Base-by-base conservation (phyloP, 2,329 filamentous ascomycete genomes). In the Pyricularia sp. region DNA sequence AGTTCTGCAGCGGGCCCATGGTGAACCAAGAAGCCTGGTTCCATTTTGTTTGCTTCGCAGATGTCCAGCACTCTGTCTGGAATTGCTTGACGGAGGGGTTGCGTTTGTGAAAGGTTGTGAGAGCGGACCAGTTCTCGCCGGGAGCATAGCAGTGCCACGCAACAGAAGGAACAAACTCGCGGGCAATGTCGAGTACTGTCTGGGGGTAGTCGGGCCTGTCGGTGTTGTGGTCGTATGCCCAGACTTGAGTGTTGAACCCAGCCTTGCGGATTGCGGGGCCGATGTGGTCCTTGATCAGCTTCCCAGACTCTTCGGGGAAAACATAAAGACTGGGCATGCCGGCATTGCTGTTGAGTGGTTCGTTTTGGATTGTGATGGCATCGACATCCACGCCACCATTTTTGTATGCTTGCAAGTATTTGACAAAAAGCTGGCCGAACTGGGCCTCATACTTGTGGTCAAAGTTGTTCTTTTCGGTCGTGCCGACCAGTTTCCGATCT, bases 21-120 rank as follows among this genome's bases (percentile, higher is more conserved):
- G 75, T 76, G 70, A 84, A 84, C 66, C 73, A 71, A 26, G 73
- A 73, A 3, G 74, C 73, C 63, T 74, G 71, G 67, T 73, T 70
- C 76, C 75, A 78, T 16, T 73, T 70, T 7, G 73, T 77, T 19
- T 68, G 67, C 33, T 70, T 69, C 0, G 73, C 72, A 3, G 73
- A 74, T 1, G 73, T 77, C 71, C 76, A 79, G 71, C 79, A 81
- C 69, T 81, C 78, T 13, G 79, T 81, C 78, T 81, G 80, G 72
- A 78, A 79, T 68, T 81, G 78, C 26, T 73, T 71, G 7, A 72
- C 74, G 62, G 67, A 65, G 0, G 78, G 77, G 69, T 77, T 76
- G 28, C 69, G 67, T 65, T 75, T 71, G 68, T 79, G 75, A 69
- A 81, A 80, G 67, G 69, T 68, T 5, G 72, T 75, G 22, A 78